Base-by-base conservation (phyloP, 2,329 filamentous ascomycete genomes). In the Fusarium nanum region DNA sequence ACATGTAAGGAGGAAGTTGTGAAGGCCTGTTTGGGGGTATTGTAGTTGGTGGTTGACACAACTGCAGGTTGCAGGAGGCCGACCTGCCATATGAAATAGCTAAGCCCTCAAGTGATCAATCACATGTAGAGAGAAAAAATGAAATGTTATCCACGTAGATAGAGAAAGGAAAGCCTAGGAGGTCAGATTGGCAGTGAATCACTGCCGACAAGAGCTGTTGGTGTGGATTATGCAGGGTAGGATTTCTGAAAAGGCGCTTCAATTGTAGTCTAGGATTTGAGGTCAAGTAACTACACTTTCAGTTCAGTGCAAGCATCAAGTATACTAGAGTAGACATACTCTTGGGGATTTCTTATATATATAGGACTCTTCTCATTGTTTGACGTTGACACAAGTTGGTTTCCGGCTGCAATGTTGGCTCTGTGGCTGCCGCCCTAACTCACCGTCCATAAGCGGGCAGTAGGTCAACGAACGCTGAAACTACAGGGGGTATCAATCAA, bases 141-240 rank as follows among this genome's bases (percentile, higher is more conserved):
- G 7, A 28, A 45, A 59, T 20, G 12, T 37, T 42, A 20, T 46
- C 23, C 16, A 20, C 44, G 34, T 20, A 27, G 22, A 20, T 16
- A 18, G 22, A 14, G 18, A 34, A 7, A 27, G 6, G 47, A 48
- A 67, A 63, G 53, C 58, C 48, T 32, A 25, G 22, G 25, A 44
- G n/a, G 16, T 46, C 30, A 28, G 16, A 32, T 18, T 37, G 41
- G 40, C 40, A 42, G 55, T 70, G 68, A 71, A 52, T 71, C 67
- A 71, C 50, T 32, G 25, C 52, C 34, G 32, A 34, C 27, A 23
- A n/a, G 32, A 44, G 13, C 5, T 22, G 40, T 41, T 28, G 40
- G 11, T 8, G 62, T 40, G 20, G 53, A 50, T 20, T 60, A 27
- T 46, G 28, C n/a, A 27, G 23, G 37, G 30, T 50, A 41, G 50